Conservation (phyloP, 257 asterid species). For the Schizonepeta tenuifolia region DNA sequence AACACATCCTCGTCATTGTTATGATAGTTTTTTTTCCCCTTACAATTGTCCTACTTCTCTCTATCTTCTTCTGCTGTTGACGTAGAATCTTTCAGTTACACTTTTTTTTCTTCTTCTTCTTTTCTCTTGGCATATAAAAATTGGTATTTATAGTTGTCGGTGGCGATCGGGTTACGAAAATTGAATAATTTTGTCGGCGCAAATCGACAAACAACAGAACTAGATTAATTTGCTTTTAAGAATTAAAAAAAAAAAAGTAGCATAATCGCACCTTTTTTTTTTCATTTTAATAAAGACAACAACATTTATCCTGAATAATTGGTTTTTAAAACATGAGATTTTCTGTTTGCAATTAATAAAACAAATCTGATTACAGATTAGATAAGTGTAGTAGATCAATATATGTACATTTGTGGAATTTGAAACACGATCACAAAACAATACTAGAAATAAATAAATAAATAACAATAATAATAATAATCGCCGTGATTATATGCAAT, state of each 20-base stretch:
- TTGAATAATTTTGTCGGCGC: slow-evolving; percentile 26
- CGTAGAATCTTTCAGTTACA: not conserved
- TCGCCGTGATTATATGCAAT: slow-evolving; percentile 3
- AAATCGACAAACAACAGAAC: slow-evolving; percentile 1
- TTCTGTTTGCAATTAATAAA: not conserved
- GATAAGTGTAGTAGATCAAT: not conserved
- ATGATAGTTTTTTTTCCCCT: too few species aligned
- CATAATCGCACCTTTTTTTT: not conserved
- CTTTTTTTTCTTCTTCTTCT: not conserved
- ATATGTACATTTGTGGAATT: not conserved
- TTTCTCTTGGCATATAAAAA: not conserved
- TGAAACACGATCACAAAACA: not conserved
- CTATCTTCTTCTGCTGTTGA: not conserved
- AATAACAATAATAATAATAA: too few species aligned
- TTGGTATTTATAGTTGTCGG: not conserved
- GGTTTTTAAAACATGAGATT: not conserved
- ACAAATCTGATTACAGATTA: not conserved
- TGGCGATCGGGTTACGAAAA: not conserved
- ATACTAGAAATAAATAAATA: too few species aligned
- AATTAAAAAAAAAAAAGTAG: not conserved
- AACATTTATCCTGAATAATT: not conserved
- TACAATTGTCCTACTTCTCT: too few species aligned
- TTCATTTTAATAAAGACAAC: not conserved
- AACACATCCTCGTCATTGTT: too few species aligned
- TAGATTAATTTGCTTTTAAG: not conserved